phyloP scores from a whole-genome alignment of 1,139 yeast species.

The Candida anutae region DNA sequence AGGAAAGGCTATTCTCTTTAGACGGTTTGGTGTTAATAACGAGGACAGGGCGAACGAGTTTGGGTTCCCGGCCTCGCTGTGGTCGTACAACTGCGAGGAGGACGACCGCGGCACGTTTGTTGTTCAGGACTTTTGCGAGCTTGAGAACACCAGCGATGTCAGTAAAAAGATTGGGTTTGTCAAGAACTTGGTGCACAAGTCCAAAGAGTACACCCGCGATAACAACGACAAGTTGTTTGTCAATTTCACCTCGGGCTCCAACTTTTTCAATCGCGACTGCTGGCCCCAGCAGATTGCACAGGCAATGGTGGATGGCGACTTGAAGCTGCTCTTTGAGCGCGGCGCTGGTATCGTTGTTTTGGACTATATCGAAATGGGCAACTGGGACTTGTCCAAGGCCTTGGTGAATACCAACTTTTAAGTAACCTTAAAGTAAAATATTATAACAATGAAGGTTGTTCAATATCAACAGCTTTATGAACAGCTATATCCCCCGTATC shows the following conservation, averaged over 20 bases:
- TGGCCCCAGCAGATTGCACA: conserved; percentile 69
- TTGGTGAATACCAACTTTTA: conserved; percentile 52
- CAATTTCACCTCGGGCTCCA: conserved; percentile 71
- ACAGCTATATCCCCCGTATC: no score
- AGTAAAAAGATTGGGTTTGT: conserved; percentile 52
- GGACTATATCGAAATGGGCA: conserved; percentile 58
- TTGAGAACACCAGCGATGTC: conserved; percentile 45
- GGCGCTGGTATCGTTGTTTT: conserved; percentile 57
- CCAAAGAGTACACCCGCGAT: conserved; percentile 39
- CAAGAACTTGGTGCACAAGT: conserved; percentile 47
- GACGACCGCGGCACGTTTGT: conserved; percentile 57
- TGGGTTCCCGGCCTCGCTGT: conserved; percentile 63
- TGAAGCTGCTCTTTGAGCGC: conserved; percentile 42
- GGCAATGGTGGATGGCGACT: conserved; percentile 40
- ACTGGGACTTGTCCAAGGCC: conserved; percentile 51
- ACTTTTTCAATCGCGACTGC: conserved; percentile 61
- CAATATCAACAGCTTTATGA: no score
- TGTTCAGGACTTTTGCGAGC: conserved; percentile 73
- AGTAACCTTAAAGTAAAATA: no score
- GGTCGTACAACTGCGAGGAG: conserved; percentile 61
- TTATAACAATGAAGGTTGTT: no score
- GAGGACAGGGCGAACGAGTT: conserved; percentile 35
- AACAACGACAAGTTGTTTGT: conserved; percentile 53
- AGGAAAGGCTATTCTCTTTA: conserved; percentile 59
- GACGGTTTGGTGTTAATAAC: conserved; percentile 60